Evolutionary conservation across 805 yeast species (phyloP), one percentile per base, ranked within the genome.

Genomic region (Yarrowia sp.): DNA sequence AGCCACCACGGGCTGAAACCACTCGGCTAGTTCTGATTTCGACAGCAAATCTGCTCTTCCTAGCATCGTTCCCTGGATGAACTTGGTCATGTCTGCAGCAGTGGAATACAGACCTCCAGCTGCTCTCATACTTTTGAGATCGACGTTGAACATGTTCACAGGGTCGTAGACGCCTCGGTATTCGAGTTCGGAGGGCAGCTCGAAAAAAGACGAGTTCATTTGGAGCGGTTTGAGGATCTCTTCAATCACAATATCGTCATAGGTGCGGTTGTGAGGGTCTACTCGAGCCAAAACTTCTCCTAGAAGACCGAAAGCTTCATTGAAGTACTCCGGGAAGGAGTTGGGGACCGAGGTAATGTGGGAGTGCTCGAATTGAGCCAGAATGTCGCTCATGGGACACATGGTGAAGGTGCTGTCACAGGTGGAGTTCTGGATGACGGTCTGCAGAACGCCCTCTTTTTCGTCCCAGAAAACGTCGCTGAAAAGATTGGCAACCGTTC

Each of bases 261-360:
- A 42, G 6, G 64, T 17, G 9, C 64, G 64, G 4, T 10, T 7
- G 2, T 39, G 17, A 6, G 61, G 46, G 36, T 58, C 64, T 0
- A n/a, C 64, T 17, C 40, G 10, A 9, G 39, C 4, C 14, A 58
- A 17, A n/a, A 40, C 64, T 8, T 40, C 64, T 7, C 50, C 64
- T 3, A 58, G 19, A 5, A 58, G 50, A 0, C 50, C 40, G 17
- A 58, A 58, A 2, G 40, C 64, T 43, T 58, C 64, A 8, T 58
- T 58, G 64, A 58, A 58, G 33, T 58, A 58, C 19, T 58, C 64
- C 6, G 64, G 64, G 40, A 58, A 43, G 7, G 64, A 58, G 40
- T 58, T 58, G 30, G 64, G 64, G 2, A 43, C 17, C 0, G 64
- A 58, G 1, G 64, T 58, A 50, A 58, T 43, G 33, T 42, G 34